Base-by-base conservation (phyloP, 1,139 yeast genomes). In the Kodamaea sp. region DNA sequence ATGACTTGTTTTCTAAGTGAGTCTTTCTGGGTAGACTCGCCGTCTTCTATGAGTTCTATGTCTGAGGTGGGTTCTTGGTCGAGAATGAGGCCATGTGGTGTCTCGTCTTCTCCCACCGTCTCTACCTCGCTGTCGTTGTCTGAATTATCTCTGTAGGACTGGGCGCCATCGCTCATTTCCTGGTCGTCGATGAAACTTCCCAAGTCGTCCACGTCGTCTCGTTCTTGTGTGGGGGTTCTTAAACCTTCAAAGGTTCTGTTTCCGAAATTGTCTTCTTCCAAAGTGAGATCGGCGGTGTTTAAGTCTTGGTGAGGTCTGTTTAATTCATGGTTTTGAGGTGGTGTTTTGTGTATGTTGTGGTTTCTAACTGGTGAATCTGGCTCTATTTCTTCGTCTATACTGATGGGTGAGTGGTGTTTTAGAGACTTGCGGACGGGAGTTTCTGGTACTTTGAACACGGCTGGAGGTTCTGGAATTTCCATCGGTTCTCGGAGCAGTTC, bases 201-300 rank as follows among this genome's bases (percentile, higher is more conserved):
- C 26, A 66, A 35, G 41, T 66, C 59, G 22, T 49, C 33, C 9
- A 42, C 48, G 16, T 57, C 60, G 35, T 63, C 63, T 24, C 63
- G 46, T 22, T 66, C 70, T 36, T 64, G 69, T 3, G 67, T 54
- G 2, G 68, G 71, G 1, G 71, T 66, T 40, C 43, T 47, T 24
- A 59, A 50, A 0, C 76, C 75, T 28, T 59, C 70, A 70, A 67
- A 57, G 32, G 61, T 53, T 8, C 53, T 53, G 14, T 59, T 65
- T 2, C 75, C 76, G 42, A 70, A 68, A 27, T 68, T 57, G 38
- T 70, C 75, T 37, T 69, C 75, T 37, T 69, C 75, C 5, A 44
- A 50, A 7, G 63, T 68, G 11, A 34, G 14, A 22, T 36, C 39
- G 5, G 33, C 12, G 24, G 8, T 4, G 13, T 24, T 18, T n/a